Conservation (phyloP, 139 green algal genomes). For the Coelastrella sp. region DNA sequence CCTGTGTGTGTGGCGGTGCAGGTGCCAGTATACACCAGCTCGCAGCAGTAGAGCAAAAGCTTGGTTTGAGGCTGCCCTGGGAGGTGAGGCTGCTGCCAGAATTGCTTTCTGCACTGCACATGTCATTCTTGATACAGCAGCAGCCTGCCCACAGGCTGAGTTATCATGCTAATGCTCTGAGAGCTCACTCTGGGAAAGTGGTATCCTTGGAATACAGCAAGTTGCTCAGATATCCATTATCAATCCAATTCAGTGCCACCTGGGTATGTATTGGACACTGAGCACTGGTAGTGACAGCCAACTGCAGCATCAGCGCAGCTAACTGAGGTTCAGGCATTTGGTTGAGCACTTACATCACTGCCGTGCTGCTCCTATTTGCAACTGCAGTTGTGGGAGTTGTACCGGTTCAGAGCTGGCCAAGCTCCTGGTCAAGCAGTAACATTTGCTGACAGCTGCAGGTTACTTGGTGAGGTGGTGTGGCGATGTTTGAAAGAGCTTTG, state of each 20-base stretch:
- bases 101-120: background rate
- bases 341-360: too few relatives aligned
- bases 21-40: conserved; percentile 33
- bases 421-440: background rate
- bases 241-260: background rate
- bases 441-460: conserved; percentile 28
- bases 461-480: conserved; percentile 1
- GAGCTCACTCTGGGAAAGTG: background rate
- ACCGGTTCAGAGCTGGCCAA: conserved; percentile 20
- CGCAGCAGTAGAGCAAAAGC: background rate
- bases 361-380: conserved; percentile 1
- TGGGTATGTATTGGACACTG: too few relatives aligned
- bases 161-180: background rate
- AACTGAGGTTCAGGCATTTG: background rate
- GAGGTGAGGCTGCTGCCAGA: background rate
- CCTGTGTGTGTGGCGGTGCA: background rate
- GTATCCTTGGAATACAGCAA: background rate
- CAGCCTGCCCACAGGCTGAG: background rate
- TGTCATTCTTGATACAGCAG: background rate
- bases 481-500: background rate
- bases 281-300: background rate
- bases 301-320: background rate
- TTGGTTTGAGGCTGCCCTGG: conserved; percentile 22
- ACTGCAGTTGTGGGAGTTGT: conserved; percentile 36
- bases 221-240: background rate